Evolutionary conservation across 192 early-diverging fungal species (phyloP).

Genomic region (Coemansia sp.): DNA sequence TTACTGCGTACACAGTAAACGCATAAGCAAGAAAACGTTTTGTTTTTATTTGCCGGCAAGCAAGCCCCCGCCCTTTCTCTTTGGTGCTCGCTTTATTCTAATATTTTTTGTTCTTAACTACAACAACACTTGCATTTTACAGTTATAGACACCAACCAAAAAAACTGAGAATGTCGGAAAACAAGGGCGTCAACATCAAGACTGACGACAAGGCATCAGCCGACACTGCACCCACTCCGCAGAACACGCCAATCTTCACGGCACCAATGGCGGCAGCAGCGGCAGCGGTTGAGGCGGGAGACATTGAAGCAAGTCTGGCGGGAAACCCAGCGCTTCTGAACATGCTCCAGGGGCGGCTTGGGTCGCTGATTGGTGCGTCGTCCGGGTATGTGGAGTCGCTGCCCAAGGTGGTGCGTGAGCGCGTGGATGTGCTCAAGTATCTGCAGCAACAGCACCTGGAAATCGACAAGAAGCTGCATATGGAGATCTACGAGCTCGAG

Average conservation of each 20-base stretch:
- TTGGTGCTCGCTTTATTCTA: too few relatives aligned
- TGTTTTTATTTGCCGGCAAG: too few relatives aligned
- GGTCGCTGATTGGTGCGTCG: slow-evolving; percentile 74
- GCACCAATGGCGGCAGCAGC: slow-evolving; percentile 55
- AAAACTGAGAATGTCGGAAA: slow-evolving; percentile 20
- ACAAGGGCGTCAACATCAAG: slow-evolving; percentile 65
- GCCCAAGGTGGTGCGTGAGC: slow-evolving; percentile 77
- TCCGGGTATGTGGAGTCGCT: slow-evolving; percentile 76
- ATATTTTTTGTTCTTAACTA: not conserved
- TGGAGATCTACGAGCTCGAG: slow-evolving; percentile 93
- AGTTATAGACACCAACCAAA: slow-evolving; percentile 6
- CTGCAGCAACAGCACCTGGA: slow-evolving; percentile 86
- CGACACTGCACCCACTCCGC: slow-evolving; percentile 60
- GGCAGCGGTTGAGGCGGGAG: slow-evolving; percentile 33
- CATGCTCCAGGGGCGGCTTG: slow-evolving; percentile 78
- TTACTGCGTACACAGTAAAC: too few relatives aligned
- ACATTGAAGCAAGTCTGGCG: slow-evolving; percentile 29
- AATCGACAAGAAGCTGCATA: slow-evolving; percentile 86
- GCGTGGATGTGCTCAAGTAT: slow-evolving; percentile 84
- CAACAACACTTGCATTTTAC: not conserved
- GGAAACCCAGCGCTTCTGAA: slow-evolving; percentile 68
- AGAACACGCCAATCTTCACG: slow-evolving; percentile 65
- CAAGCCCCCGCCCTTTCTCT: too few relatives aligned
- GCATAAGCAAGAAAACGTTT: too few relatives aligned
- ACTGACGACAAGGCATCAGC: slow-evolving; percentile 57